Conservation (phyloP, 176 grass and related monocot genomes). For the Alopecurus myosuroides region DNA sequence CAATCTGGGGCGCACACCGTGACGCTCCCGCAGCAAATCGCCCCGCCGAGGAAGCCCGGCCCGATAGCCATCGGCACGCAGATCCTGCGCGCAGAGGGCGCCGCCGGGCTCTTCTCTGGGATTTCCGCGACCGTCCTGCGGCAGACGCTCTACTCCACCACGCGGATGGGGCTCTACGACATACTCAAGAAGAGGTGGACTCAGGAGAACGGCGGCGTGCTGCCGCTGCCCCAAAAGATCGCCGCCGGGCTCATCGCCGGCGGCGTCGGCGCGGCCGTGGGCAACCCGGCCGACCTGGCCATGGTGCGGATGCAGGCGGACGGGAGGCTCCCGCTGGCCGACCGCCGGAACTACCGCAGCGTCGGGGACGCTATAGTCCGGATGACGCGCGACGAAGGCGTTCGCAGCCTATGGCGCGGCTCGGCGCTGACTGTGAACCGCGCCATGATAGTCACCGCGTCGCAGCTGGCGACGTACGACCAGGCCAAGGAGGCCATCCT, state of each 20-base stretch:
- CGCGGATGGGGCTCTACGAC: slow-evolving; percentile 93
- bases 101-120: slow-evolving; percentile 67
- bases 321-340: slow-evolving; percentile 66
- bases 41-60: slow-evolving; percentile 42
- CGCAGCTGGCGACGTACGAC: slow-evolving; percentile 85
- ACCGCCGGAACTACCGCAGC: slow-evolving; percentile 79
- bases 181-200: slow-evolving; percentile 81
- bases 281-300: slow-evolving; percentile 90
- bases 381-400: slow-evolving; percentile 69
- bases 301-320: slow-evolving; percentile 99
- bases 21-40: slow-evolving; percentile 26
- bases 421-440: slow-evolving; percentile 80
- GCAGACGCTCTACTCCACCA: slow-evolving; percentile 95
- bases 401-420: slow-evolving; percentile 78
- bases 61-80: slow-evolving; percentile 66
- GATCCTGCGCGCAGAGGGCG: slow-evolving; percentile 84
- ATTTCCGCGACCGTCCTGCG: slow-evolving; percentile 80
- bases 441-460: slow-evolving; percentile 91
- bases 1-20: slow-evolving; percentile 31
- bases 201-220: slow-evolving; percentile 36
- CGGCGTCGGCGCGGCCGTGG: slow-evolving; percentile 74
- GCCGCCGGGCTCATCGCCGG: slow-evolving; percentile 69
- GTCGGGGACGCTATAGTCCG: slow-evolving; percentile 72
- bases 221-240: slow-evolving; percentile 73
- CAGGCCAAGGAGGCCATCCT: slow-evolving; percentile 91